A percentile compares a stretch with the other conserved stretches of the same genome.
These are phyloP conservation scores for Aurifilum marmelostoma DNA, from an alignment of 2,329 filamentous ascomycete genomes.

Conservation along the genomic window DNA sequence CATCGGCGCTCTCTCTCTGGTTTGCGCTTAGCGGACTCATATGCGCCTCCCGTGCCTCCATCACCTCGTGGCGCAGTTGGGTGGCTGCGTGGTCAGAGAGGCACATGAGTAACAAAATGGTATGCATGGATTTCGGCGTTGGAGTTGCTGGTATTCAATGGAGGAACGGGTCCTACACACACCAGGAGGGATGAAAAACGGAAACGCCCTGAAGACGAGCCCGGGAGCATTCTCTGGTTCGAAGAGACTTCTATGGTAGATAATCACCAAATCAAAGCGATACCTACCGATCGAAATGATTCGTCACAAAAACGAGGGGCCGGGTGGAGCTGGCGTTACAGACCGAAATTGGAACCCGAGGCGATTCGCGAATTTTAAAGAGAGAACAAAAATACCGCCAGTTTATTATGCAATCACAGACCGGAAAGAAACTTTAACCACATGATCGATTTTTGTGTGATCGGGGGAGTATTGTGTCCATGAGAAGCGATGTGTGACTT, in stretches of 20 bases:
- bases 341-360: background rate
- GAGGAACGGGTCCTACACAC: background rate
- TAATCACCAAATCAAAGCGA: background rate
- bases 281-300: constrained; percentile 3
- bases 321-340: constrained; percentile 8
- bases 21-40: too few species aligned
- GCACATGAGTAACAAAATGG: constrained; percentile 1
- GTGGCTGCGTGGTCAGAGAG: background rate
- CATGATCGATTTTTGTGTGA: background rate
- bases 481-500: constrained; percentile 4
- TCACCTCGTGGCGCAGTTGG: background rate
- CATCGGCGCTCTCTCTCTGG: background rate
- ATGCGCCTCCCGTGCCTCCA: background rate
- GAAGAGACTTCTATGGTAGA: background rate
- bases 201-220: background rate
- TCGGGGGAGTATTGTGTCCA: background rate
- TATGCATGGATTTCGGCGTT: constrained; percentile 29
- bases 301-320: background rate
- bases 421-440: background rate
- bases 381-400: constrained; percentile 26
- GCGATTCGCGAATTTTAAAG: background rate
- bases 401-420: constrained; percentile 13
- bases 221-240: background rate
- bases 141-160: constrained; percentile 5
- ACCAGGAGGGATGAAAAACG: background rate